phyloP scores from a whole-genome alignment of 257 asterid species.

The Ajuga chamaepitys region DNA sequence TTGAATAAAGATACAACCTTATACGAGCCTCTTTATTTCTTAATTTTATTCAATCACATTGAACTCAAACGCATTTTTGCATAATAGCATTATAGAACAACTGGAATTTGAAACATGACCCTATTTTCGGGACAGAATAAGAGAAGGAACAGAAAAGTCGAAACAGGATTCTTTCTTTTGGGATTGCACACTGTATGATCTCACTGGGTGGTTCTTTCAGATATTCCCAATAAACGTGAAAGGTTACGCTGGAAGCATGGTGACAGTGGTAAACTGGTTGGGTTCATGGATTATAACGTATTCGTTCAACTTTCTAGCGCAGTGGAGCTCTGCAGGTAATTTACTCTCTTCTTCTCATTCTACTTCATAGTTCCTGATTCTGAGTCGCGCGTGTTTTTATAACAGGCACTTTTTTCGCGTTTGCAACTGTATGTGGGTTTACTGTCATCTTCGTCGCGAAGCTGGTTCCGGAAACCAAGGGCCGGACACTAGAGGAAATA shows the following conservation, averaged over 20 bases:
- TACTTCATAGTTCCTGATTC: background rate
- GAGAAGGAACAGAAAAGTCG: too few relatives aligned
- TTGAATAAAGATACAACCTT: too few relatives aligned
- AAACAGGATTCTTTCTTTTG: too few relatives aligned
- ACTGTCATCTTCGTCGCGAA: slow-evolving; percentile 46
- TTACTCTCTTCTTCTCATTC: background rate
- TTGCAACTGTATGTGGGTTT: slow-evolving; percentile 49
- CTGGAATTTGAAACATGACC: too few relatives aligned
- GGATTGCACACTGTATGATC: background rate
- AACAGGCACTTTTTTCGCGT: slow-evolving; percentile 73
- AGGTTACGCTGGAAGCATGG: slow-evolving; percentile 81
- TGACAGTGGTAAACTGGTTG: slow-evolving; percentile 76
- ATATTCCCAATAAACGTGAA: slow-evolving; percentile 86
- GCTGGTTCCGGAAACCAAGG: slow-evolving; percentile 85
- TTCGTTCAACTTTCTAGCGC: slow-evolving; percentile 60
- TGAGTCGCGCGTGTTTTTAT: background rate
- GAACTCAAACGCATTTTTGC: too few relatives aligned
- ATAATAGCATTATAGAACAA: too few relatives aligned
- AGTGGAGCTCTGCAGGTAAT: slow-evolving; percentile 79
- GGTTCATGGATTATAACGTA: slow-evolving; percentile 80
- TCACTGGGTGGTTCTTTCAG: slow-evolving; percentile 25
- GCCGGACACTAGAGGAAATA: slow-evolving; percentile 72
- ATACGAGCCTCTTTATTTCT: too few relatives aligned
- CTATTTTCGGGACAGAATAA: too few relatives aligned
- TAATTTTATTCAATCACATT: too few relatives aligned